Conservation (phyloP, 2,329 filamentous ascomycete genomes). For the Talaromyces verruculosus region DNA sequence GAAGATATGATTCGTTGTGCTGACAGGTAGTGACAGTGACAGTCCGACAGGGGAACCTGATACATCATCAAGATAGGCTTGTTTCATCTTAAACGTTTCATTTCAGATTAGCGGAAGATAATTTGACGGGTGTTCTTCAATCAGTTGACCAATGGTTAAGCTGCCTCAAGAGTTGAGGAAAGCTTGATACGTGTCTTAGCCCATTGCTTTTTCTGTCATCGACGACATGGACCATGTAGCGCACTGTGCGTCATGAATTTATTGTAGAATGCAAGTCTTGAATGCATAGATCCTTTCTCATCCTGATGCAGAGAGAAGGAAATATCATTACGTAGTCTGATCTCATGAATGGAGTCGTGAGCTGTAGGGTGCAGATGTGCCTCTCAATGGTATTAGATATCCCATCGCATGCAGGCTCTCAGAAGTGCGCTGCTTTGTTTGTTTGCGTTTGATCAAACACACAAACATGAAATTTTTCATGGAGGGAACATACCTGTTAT, state of each 20-base stretch:
- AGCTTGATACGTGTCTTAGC: neutral
- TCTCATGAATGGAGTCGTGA: too few species aligned
- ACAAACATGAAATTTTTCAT: too few species aligned
- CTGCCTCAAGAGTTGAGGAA: neutral
- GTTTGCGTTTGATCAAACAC: too few species aligned
- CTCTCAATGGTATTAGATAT: too few species aligned
- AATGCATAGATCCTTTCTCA: too few species aligned
- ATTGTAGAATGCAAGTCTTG: neutral
- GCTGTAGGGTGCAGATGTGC: too few species aligned
- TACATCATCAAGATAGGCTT: neutral
- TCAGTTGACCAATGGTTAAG: neutral
- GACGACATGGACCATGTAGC: neutral
- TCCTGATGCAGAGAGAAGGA: too few species aligned
- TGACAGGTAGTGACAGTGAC: neutral
- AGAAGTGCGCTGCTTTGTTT: too few species aligned
- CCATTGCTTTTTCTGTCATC: conserved; percentile 2
- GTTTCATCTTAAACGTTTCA: conserved; percentile 1
- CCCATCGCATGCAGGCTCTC: too few species aligned
- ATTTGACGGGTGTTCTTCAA: neutral
- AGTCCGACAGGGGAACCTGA: neutral
- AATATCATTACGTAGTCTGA: too few species aligned
- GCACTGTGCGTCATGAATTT: neutral
- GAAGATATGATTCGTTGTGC: neutral
- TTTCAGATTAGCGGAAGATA: neutral
- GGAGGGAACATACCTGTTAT: too few species aligned